Percentiles rank a stretch among this genome's conserved stretches.
Conservation (phyloP, 352 stramenopile genomes). For the Phytophthora quininea region DNA sequence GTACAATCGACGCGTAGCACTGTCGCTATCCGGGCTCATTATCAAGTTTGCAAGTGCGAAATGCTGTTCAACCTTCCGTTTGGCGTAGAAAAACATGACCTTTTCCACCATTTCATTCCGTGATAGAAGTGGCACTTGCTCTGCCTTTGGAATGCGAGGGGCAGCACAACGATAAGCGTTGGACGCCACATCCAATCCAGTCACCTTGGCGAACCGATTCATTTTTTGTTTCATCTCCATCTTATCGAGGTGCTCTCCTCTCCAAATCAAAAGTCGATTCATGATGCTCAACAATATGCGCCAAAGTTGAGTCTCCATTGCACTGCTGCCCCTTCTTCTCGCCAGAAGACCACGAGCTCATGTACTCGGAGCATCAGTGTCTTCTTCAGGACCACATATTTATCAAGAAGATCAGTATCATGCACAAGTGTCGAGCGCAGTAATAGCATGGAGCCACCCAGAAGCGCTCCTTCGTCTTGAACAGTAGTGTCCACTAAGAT, state of each 20-base stretch:
- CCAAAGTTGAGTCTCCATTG: conserved; percentile 68
- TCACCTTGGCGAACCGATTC: conserved; percentile 58
- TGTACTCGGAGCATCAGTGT: conserved; percentile 49
- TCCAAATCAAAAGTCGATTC: conserved; percentile 58
- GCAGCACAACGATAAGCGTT: conserved; percentile 40
- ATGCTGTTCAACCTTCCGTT: conserved; percentile 65
- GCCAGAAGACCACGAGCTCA: conserved; percentile 58
- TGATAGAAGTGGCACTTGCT: conserved; percentile 48
- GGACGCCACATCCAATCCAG: conserved; percentile 57
- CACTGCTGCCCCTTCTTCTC: conserved; percentile 39
- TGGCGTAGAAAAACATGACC: conserved; percentile 64
- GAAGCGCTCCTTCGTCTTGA: conserved; percentile 30
- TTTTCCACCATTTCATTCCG: conserved; percentile 77
- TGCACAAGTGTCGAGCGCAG: conserved; percentile 38
- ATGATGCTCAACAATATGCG: conserved; percentile 50
- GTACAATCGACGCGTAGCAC: conserved; percentile 35
- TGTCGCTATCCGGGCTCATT: conserved; percentile 26
- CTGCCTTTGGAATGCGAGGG: conserved; percentile 9
- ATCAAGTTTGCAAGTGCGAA: conserved; percentile 62
- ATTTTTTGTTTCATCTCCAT: conserved; percentile 55
- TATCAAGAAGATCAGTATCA: conserved; percentile 39
- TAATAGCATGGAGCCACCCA: conserved; percentile 47
- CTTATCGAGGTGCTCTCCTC: conserved; percentile 50
- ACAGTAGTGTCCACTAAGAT: conserved; percentile 53
- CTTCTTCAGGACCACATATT: conserved; percentile 48